A percentile compares a stretch with the other conserved stretches of the same genome.
These are phyloP conservation scores for Mimosa bimucronata DNA, from an alignment of 306 rosid species.

Conservation along the genomic window DNA sequence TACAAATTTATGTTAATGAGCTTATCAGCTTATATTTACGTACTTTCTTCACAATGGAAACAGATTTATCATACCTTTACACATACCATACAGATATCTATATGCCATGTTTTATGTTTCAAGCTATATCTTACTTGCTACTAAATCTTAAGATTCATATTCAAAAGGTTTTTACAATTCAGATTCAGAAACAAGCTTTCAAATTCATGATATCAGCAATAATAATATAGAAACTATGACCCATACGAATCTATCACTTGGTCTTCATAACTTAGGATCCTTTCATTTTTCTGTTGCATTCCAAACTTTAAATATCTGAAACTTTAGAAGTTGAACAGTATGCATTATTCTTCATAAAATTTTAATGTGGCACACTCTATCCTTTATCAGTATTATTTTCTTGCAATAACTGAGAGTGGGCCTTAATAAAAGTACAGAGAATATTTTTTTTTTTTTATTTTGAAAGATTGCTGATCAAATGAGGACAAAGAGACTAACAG, in stretches of 20 bases:
- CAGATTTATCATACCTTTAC: not conserved
- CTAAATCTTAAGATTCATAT: not conserved
- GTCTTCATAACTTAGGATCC: conserved; percentile 19
- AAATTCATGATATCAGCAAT: not conserved
- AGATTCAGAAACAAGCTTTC: not conserved
- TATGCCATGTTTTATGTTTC: not conserved
- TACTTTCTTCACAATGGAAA: not conserved
- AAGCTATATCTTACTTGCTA: not conserved
- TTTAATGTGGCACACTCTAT: not conserved
- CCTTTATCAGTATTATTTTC: conserved; percentile 4
- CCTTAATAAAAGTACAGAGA: conserved; percentile 19
- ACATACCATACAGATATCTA: not conserved
- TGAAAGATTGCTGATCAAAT: conserved; percentile 31
- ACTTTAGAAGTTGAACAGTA: conserved; percentile 14
- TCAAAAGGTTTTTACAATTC: not conserved
- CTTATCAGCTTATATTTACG: not conserved
- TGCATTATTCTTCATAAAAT: conserved; percentile 17
- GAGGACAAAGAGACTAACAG: conserved; percentile 37
- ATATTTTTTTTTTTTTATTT: not conserved
- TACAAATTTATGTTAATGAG: not conserved
- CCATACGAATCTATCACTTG: conserved; percentile 22
- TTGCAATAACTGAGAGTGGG: not conserved
- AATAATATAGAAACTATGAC: not conserved
- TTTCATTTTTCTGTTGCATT: conserved; percentile 28
- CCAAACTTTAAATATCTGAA: conserved; percentile 19